Base-by-base conservation (phyloP, 169 alveolate genomes). In the Prorocentrum cordatum region DNA sequence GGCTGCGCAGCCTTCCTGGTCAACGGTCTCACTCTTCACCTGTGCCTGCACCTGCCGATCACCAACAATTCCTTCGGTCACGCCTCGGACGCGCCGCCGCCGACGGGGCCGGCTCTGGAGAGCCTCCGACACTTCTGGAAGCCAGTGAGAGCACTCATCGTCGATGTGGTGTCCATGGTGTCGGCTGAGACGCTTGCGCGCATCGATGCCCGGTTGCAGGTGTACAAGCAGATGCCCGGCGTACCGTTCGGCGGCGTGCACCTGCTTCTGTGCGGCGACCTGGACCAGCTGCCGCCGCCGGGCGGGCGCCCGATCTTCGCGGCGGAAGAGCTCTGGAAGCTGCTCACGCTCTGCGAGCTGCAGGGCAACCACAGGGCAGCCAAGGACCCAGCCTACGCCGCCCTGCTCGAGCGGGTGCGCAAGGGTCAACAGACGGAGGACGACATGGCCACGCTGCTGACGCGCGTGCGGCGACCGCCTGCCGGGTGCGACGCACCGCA, bases 311-410 rank as follows among this genome's bases (percentile, higher is more conserved):
- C 86, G 26, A n/a, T 32, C 54, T 75, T 75, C 39, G 86, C 86
- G 12, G 54, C 42, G 39, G 24, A 22, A 16, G 16, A 9, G 9
- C 72, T 75, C 27, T 75, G 86, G 86, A 5, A 0, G 22, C 38
- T 33, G 22, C 24, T 75, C 31, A 39, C 50, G 38, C 86, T 75
- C 3, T 54, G 70, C 39, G 86, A 75, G 61, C 61, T 75, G 58
- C 54, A 32, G 24, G 86, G 86, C 61, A 75, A 75, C 39, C 70
- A 47, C 29, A 50, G 85, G 27, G 85, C 85, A 2, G 45, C 85
- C 29, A 47, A 35, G 24, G 85, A 73, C 26, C 85, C 85, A 3
- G 54, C 7, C 10, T 73, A 70, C 71, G 85, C 85, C 4, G 85
- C 68, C 5, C 36, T 73, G 58, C 47, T 45, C 35, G 85, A 68